A percentile compares a stretch with the other conserved stretches of the same genome.
Conservation (phyloP, 805 yeast genomes). For the Candida koratica region DNA sequence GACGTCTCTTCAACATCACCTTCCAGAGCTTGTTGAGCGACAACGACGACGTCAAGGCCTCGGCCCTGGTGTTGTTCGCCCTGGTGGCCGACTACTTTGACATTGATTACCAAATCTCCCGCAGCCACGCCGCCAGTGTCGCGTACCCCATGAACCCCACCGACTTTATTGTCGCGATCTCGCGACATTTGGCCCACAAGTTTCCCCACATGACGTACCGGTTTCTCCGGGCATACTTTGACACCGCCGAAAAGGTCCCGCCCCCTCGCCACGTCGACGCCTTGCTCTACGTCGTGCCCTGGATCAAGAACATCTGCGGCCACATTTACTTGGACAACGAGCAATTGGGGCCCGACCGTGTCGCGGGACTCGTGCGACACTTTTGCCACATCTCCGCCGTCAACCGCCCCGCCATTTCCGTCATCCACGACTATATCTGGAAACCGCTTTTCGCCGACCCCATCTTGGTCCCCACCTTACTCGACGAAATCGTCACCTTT, state of each 20-base stretch:
- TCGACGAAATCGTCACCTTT: conserved; percentile 71
- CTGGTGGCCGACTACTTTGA: conserved; percentile 58
- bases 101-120: conserved; percentile 54
- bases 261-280: conserved; percentile 38
- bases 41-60: conserved; percentile 53
- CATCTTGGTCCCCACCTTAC: conserved; percentile 50
- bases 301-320: conserved; percentile 65
- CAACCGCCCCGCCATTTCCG: conserved; percentile 46
- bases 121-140: conserved; percentile 53
- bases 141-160: conserved; percentile 67
- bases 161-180: conserved; percentile 54
- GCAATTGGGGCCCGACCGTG: conserved; percentile 55
- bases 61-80: conserved; percentile 61
- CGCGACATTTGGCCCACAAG: conserved; percentile 51
- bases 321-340: conserved; percentile 53
- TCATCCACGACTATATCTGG: conserved; percentile 65
- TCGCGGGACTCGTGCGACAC: conserved; percentile 57
- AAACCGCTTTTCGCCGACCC: conserved; percentile 59
- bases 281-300: conserved; percentile 58
- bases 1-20: conserved; percentile 59
- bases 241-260: conserved; percentile 38
- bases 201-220: conserved; percentile 61
- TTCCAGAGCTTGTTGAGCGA: conserved; percentile 65
- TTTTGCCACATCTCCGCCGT: conserved; percentile 56
- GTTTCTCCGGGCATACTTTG: conserved; percentile 50